Percentiles rank a stretch among this genome's conserved stretches.
phyloP scores from a whole-genome alignment of 495 filamentous ascomycete genomes.

The Penicillium canescens region DNA sequence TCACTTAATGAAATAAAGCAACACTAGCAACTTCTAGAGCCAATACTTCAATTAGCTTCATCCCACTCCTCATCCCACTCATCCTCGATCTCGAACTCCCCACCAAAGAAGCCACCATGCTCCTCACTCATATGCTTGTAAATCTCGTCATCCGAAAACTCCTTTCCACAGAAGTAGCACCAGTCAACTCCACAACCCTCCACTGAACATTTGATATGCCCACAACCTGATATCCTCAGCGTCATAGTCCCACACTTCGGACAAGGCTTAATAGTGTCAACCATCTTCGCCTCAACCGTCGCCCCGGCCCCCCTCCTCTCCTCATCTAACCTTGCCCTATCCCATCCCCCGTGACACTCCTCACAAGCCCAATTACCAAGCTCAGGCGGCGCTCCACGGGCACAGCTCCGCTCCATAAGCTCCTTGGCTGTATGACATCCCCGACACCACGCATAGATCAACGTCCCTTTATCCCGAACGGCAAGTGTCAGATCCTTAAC shows the following conservation, averaged over 20 bases:
- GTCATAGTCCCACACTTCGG: constrained; percentile 31
- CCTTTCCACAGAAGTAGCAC: constrained; percentile 36
- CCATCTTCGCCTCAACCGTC: background rate
- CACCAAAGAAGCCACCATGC: constrained; percentile 19
- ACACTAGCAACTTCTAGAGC: too few relatives aligned
- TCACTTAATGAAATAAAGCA: background rate
- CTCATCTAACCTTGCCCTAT: background rate
- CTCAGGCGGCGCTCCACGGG: constrained; percentile 26
- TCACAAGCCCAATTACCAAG: constrained; percentile 31
- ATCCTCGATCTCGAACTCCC: background rate
- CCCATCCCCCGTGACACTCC: constrained; percentile 16
- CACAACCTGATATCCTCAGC: constrained; percentile 33
- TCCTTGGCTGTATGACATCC: constrained; percentile 33
- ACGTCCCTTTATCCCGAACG: constrained; percentile 30
- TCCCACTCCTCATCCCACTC: background rate
- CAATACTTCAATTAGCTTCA: background rate
- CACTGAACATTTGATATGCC: constrained; percentile 36
- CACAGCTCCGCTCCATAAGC: constrained; percentile 34
- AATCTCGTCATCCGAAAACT: constrained; percentile 7
- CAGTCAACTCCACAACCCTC: constrained; percentile 26
- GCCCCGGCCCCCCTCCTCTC: background rate
- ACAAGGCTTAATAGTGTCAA: constrained; percentile 23
- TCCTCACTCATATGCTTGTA: constrained; percentile 32
- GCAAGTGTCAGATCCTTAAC: constrained; percentile 26
- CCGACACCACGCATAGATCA: constrained; percentile 44